Evolutionary conservation across 2,329 filamentous ascomycete genomes (phyloP).

Genomic region (Botrytis medusae): DNA sequence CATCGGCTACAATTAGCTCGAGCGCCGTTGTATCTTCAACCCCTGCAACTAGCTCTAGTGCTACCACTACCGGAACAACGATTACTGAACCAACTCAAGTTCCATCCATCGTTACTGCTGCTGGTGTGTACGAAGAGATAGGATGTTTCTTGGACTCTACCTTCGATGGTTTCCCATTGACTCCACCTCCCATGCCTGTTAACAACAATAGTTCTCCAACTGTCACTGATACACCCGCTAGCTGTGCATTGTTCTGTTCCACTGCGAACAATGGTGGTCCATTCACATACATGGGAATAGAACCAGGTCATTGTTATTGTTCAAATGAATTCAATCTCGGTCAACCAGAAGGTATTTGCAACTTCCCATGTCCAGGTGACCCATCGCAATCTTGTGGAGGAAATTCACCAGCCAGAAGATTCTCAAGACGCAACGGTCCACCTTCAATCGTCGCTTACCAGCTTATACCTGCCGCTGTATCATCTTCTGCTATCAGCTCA

Average conservation of each 20-base stretch:
- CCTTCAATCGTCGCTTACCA: conserved; percentile 11
- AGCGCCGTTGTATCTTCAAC: not conserved
- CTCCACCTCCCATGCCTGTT: conserved; percentile 1
- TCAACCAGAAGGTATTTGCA: not conserved
- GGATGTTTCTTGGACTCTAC: conserved; percentile 10
- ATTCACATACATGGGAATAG: conserved; percentile 6
- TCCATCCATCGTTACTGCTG: not conserved
- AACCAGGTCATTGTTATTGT: conserved; percentile 16
- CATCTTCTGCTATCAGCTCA: not conserved
- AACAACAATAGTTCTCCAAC: not conserved
- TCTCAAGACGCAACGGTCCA: not conserved
- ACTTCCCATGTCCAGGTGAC: conserved; percentile 13
- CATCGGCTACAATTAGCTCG: not conserved
- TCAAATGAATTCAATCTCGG: conserved; percentile 9
- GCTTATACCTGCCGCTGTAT: not conserved
- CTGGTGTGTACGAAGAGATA: not conserved
- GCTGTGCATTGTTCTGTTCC: conserved; percentile 9
- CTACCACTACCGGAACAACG: not conserved
- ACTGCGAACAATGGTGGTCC: not conserved
- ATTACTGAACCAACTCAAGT: conserved; percentile 13
- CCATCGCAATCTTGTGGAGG: conserved; percentile 12
- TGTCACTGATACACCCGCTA: not conserved
- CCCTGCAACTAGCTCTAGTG: not conserved
- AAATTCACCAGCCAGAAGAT: not conserved
- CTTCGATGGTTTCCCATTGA: conserved; percentile 10